Percentiles rank a stretch among this genome's conserved stretches.
These are phyloP conservation scores for Nakataea oryzae DNA, from an alignment of 2,329 filamentous ascomycete genomes.

Conservation along the genomic window DNA sequence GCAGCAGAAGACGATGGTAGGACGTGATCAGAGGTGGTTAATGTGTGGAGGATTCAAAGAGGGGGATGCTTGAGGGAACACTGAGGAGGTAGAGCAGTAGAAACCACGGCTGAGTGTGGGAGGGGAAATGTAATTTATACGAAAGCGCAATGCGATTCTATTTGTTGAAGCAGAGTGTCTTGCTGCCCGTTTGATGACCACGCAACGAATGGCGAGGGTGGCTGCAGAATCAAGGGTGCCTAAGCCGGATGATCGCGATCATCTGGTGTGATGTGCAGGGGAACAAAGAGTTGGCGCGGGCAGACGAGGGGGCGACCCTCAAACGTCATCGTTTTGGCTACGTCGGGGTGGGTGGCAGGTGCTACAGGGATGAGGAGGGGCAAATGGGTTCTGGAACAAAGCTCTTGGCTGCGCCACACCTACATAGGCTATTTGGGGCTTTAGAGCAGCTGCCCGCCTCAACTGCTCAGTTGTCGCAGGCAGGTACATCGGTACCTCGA, in stretches of 20 bases:
- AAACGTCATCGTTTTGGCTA: slow-evolving; percentile 6
- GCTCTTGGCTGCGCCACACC: neutral
- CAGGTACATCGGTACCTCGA: no score
- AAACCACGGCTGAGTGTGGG: neutral
- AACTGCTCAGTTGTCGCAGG: no score
- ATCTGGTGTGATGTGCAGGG: neutral
- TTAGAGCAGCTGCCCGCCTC: no score
- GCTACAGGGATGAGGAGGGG: neutral
- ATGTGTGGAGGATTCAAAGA: neutral
- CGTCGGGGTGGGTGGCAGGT: neutral
- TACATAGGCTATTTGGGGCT: no score
- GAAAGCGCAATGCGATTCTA: no score
- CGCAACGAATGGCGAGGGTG: neutral
- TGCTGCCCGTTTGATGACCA: neutral
- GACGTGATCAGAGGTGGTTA: neutral
- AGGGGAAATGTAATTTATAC: neutral
- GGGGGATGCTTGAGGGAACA: neutral
- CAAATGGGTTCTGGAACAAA: neutral
- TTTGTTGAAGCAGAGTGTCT: neutral
- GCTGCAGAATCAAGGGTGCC: neutral
- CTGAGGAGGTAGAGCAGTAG: neutral
- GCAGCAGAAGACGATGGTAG: neutral
- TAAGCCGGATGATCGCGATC: neutral
- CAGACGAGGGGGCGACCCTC: neutral
- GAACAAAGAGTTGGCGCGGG: slow-evolving; percentile 1